Evolutionary conservation across 2,329 filamentous ascomycete species (phyloP).

Genomic region (Cladosporium sp.): DNA sequence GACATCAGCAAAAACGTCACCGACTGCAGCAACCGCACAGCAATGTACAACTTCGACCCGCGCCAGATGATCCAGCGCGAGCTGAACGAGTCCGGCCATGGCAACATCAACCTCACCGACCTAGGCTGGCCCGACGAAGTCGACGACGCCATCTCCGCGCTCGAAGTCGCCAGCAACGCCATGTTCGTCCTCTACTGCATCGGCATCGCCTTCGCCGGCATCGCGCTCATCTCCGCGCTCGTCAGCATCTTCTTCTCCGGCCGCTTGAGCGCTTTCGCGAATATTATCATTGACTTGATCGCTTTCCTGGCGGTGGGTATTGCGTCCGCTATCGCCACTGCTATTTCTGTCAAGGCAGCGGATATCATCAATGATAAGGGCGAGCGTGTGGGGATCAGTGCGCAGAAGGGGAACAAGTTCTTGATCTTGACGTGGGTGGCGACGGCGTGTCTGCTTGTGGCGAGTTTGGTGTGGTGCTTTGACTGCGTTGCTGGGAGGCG

Average conservation of each 20-base stretch:
- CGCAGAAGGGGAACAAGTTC: slow-evolving; percentile 56
- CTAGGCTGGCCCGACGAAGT: slow-evolving; percentile 61
- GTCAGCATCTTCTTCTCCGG: slow-evolving; percentile 49
- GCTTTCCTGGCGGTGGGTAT: slow-evolving; percentile 64
- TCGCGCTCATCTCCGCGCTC: slow-evolving; percentile 52
- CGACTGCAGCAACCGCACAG: slow-evolving; percentile 55
- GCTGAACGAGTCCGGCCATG: slow-evolving; percentile 44
- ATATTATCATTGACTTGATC: slow-evolving; percentile 53
- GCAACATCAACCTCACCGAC: slow-evolving; percentile 53
- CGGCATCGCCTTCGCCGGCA: slow-evolving; percentile 55
- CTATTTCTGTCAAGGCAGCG: slow-evolving; percentile 58
- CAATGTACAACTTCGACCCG: slow-evolving; percentile 61
- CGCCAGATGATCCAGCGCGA: slow-evolving; percentile 52
- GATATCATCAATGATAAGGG: slow-evolving; percentile 58
- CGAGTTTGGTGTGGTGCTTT: slow-evolving; percentile 33
- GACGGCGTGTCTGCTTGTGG: slow-evolving; percentile 40
- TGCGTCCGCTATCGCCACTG: slow-evolving; percentile 73
- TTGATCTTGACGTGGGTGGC: slow-evolving; percentile 63
- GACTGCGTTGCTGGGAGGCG: slow-evolving; percentile 26
- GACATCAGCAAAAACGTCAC: slow-evolving; percentile 56
- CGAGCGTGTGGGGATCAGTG: slow-evolving; percentile 51
- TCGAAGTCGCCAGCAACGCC: slow-evolving; percentile 53
- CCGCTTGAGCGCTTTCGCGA: slow-evolving; percentile 51
- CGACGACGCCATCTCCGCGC: slow-evolving; percentile 53
- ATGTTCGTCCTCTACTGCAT: slow-evolving; percentile 63